These are phyloP conservation scores for Tetrastigma voinierianum DNA, from an alignment of 164 flowering plant species.

Conservation along the genomic window DNA sequence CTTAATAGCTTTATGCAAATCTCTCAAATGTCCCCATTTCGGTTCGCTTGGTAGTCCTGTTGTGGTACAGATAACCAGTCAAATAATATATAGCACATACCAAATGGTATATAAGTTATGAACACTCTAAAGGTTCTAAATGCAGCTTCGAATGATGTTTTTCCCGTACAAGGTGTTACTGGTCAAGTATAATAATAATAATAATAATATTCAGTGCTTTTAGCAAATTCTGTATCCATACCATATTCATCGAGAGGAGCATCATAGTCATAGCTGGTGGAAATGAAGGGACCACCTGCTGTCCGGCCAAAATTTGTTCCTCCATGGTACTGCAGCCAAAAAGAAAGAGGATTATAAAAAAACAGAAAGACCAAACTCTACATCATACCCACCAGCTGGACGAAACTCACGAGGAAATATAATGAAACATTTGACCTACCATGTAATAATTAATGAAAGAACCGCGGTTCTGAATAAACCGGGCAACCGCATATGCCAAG, in stretches of 20 bases:
- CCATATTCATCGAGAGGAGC: constrained; percentile 66
- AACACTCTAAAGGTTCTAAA: no score
- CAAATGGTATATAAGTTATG: no score
- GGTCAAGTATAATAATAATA: no score
- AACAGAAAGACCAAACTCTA: background rate
- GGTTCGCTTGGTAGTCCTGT: constrained; percentile 74
- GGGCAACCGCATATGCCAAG: constrained; percentile 54
- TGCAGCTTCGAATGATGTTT: no score
- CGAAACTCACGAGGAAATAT: background rate
- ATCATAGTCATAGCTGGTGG: constrained; percentile 66
- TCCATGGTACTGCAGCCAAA: constrained; percentile 50
- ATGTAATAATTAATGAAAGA: constrained; percentile 62
- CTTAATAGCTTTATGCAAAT: constrained; percentile 84
- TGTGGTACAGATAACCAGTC: background rate
- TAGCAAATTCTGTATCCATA: constrained; percentile 12
- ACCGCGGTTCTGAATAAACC: constrained; percentile 61
- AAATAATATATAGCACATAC: no score
- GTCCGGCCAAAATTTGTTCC: constrained; percentile 69
- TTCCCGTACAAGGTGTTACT: no score
- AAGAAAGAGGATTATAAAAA: background rate
- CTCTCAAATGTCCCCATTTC: constrained; percentile 83
- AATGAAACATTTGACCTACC: constrained; percentile 24
- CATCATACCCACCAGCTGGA: no score
- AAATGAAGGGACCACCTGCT: constrained; percentile 56
- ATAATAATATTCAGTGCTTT: no score